Conservation (phyloP, 2,329 filamentous ascomycete genomes). For the Pyricularia sp. region DNA sequence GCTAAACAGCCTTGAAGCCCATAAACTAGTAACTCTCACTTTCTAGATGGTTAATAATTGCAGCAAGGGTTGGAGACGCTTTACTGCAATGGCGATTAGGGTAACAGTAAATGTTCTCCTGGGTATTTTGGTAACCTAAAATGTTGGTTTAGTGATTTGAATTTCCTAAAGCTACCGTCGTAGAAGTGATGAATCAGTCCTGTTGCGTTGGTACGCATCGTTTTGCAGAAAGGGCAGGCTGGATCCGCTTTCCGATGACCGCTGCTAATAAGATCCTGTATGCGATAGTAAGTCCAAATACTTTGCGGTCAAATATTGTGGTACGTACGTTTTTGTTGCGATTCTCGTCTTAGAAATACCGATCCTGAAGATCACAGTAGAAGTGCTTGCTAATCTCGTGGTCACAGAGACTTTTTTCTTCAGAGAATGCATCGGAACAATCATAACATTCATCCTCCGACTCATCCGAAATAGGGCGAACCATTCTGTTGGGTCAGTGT, state of each 20-base stretch:
- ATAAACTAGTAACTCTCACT: no score
- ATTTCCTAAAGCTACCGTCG: slow-evolving; percentile 26
- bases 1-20: no score
- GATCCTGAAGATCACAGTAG: neutral
- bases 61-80: no score
- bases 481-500: no score
- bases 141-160: slow-evolving; percentile 36
- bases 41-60: no score
- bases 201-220: slow-evolving; percentile 35
- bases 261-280: slow-evolving; percentile 45
- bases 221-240: slow-evolving; percentile 46
- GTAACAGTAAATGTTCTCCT: slow-evolving; percentile 29
- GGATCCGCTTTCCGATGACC: slow-evolving; percentile 35
- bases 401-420: neutral
- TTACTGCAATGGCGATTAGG: slow-evolving; percentile 15
- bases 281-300: neutral
- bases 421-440: neutral
- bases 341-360: neutral
- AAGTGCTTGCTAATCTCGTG: slow-evolving; percentile 1
- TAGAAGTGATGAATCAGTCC: slow-evolving; percentile 47
- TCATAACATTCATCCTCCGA: neutral
- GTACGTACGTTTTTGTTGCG: neutral
- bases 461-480: no score
- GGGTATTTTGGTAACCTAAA: slow-evolving; percentile 40
- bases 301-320: neutral